Evolutionary conservation across 1,284 basidiomycete genomes (phyloP).

Genomic region (Neonothopanus nambi): DNA sequence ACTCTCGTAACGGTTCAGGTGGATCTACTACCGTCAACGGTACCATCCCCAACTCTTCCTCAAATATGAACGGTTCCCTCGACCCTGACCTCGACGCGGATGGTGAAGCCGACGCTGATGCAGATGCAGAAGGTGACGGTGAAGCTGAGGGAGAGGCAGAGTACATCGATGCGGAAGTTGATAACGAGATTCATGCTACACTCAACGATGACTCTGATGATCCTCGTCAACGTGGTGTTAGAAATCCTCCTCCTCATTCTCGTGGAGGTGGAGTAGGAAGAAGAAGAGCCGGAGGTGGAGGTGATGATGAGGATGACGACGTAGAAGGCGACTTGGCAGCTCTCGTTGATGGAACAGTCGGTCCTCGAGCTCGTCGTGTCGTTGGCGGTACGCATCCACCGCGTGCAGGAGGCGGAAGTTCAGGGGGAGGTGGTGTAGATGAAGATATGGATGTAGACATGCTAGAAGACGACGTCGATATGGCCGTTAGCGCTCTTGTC

Average conservation of each 20-base stretch:
- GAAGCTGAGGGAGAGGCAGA: constrained; percentile 10
- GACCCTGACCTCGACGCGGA: constrained; percentile 37
- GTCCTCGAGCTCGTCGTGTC: not conserved
- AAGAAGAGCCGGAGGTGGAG: no score
- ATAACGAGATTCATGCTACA: not conserved
- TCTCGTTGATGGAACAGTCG: constrained; percentile 4
- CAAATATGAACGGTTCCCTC: no score
- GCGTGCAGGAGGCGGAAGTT: not conserved
- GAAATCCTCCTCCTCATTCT: no score
- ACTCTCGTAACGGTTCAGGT: no score
- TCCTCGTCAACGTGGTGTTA: no score
- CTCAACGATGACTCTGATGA: no score
- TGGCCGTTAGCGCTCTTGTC: not conserved
- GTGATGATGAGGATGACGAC: not conserved
- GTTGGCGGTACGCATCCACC: no score
- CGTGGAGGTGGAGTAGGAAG: no score
- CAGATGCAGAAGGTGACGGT: constrained; percentile 7
- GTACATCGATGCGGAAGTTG: not conserved
- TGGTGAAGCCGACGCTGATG: constrained; percentile 27
- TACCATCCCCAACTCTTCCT: no score
- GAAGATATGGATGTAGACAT: not conserved
- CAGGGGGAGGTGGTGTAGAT: not conserved
- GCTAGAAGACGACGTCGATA: constrained; percentile 1
- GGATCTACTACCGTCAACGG: no score
- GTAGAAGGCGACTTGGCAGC: constrained; percentile 9